A percentile compares a stretch with the other conserved stretches of the same genome.
phyloP scores from a whole-genome alignment of 768 basidiomycete species.

The Mycena galericulata region DNA sequence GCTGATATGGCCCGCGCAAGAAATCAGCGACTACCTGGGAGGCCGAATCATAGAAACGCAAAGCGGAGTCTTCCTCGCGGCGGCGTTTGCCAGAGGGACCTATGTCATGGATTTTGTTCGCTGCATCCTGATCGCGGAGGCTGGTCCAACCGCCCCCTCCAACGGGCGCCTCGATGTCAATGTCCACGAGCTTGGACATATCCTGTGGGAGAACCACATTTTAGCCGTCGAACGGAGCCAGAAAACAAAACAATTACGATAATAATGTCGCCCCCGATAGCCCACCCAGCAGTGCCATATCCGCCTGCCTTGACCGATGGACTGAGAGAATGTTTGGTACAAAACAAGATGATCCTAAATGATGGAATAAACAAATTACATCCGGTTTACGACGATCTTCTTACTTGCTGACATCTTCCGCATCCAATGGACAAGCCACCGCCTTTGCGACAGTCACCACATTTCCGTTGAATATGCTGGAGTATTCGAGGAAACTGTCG shows the following conservation, averaged over 20 bases:
- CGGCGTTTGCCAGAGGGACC: constrained; percentile 60
- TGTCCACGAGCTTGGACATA: constrained; percentile 73
- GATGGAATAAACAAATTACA: constrained; percentile 4
- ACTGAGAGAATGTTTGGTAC: constrained; percentile 73
- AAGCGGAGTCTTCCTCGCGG: constrained; percentile 64
- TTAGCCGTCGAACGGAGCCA: constrained; percentile 56
- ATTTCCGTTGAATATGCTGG: constrained; percentile 83
- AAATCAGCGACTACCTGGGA: constrained; percentile 66
- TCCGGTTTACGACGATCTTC: constrained; percentile 39
- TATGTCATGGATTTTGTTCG: constrained; percentile 41
- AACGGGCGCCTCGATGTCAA: constrained; percentile 74
- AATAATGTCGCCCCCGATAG: constrained; percentile 86
- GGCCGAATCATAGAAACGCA: constrained; percentile 66
- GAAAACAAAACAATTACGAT: constrained; percentile 62
- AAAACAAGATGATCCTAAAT: constrained; percentile 77
- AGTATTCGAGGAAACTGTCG: constrained; percentile 59
- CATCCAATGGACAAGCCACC: constrained; percentile 80
- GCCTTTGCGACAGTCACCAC: constrained; percentile 69
- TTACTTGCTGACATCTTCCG: constrained; percentile 85
- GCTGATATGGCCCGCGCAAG: constrained; percentile 53
- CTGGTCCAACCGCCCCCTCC: constrained; percentile 68
- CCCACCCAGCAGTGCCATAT: constrained; percentile 92
- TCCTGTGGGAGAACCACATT: constrained; percentile 72
- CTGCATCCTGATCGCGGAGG: constrained; percentile 64
- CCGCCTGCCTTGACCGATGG: constrained; percentile 92